Conservation (phyloP, 805 yeast species). For the Candida tallmaniae region DNA sequence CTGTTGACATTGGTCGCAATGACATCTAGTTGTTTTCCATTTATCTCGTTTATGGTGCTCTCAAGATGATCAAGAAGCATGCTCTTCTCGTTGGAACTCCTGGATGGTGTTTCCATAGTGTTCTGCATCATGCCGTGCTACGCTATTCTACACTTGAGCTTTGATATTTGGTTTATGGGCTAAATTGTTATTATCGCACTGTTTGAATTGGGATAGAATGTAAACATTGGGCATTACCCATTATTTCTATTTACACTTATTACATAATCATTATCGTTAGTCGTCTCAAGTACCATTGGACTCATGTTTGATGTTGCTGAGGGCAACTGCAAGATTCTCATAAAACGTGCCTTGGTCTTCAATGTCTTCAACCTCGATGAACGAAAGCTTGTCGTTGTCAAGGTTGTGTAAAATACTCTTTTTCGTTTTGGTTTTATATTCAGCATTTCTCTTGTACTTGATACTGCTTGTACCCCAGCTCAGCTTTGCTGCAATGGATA, state of each 20-base stretch:
- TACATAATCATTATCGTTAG: too few relatives aligned
- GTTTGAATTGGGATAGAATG: too few relatives aligned
- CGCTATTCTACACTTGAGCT: too few relatives aligned
- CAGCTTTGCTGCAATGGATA: slow-evolving; percentile 29
- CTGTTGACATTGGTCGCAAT: slow-evolving; percentile 31
- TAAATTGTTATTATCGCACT: too few relatives aligned
- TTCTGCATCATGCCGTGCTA: neutral
- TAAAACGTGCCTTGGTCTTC: neutral
- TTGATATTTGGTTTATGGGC: too few relatives aligned
- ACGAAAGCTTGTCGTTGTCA: neutral
- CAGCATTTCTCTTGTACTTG: slow-evolving; percentile 20
- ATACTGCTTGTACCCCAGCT: slow-evolving; percentile 28
- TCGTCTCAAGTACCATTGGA: too few relatives aligned
- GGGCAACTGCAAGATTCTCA: neutral
- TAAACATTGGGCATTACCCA: neutral
- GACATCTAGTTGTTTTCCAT: slow-evolving; percentile 19
- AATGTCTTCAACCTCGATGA: neutral
- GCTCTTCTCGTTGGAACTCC: neutral
- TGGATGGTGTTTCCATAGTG: slow-evolving; percentile 9
- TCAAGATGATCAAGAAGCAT: neutral
- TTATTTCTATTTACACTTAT: too few relatives aligned
- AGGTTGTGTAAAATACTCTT: neutral
- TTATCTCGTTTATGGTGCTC: slow-evolving; percentile 4
- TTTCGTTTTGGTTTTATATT: neutral
- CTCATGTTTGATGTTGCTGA: too few relatives aligned